These are phyloP conservation scores for Dryas octopetala DNA, from an alignment of 306 rosid species.

Conservation along the genomic window DNA sequence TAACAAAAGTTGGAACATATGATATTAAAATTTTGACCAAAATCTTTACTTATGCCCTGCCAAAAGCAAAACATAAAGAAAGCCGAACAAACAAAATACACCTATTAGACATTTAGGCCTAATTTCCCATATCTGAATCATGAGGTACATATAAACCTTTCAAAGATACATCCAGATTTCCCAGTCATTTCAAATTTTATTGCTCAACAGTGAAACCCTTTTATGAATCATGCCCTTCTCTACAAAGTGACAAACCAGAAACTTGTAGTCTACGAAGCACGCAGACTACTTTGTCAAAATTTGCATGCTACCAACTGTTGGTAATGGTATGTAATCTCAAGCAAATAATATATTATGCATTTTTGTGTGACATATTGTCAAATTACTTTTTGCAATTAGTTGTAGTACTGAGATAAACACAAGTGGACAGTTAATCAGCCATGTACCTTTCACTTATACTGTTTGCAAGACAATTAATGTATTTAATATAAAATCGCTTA, in stretches of 20 bases:
- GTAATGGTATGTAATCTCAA: background rate
- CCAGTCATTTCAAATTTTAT: background rate
- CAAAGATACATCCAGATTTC: too few species aligned
- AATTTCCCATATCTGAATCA: too few species aligned
- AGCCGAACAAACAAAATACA: too few species aligned
- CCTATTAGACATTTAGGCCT: too few species aligned
- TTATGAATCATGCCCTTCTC: background rate
- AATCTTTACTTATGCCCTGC: too few species aligned
- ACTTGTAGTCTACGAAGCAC: background rate
- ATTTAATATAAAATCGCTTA: background rate
- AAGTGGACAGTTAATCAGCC: background rate
- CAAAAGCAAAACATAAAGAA: too few species aligned
- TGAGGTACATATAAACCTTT: too few species aligned
- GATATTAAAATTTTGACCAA: too few species aligned
- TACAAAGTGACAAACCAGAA: background rate
- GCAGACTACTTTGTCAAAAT: background rate
- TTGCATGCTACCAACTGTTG: slow-evolving; percentile 10
- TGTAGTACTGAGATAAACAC: background rate
- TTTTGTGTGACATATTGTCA: background rate
- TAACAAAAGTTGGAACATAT: too few species aligned
- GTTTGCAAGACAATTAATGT: background rate
- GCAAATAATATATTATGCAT: background rate
- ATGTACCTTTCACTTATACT: background rate
- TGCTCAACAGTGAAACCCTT: background rate
- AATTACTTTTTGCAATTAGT: background rate